Evolutionary conservation across 2,329 filamentous ascomycete genomes (phyloP).

Genomic region (Penicillium frequentans): DNA sequence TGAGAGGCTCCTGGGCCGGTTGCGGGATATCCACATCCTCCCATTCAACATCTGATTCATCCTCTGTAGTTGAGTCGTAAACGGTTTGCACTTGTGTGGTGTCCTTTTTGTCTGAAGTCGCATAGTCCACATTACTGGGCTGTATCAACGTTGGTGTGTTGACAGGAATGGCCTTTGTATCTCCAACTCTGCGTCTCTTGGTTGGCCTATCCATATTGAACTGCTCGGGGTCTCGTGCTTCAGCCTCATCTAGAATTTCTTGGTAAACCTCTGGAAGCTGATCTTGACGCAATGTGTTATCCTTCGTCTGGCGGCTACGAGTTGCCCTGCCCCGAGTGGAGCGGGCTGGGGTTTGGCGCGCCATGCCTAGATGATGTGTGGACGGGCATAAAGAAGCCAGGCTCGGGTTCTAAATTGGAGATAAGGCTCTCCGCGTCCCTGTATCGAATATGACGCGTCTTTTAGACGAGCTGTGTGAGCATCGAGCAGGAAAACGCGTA

Average conservation of each 20-base stretch:
- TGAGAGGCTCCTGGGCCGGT: slow-evolving; percentile 24
- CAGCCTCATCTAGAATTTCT: slow-evolving; percentile 44
- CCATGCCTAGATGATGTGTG: slow-evolving; percentile 14
- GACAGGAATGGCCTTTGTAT: slow-evolving; percentile 18
- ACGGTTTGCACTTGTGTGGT: slow-evolving; percentile 29
- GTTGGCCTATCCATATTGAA: slow-evolving; percentile 28
- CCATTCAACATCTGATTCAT: slow-evolving; percentile 64
- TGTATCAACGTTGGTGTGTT: neutral
- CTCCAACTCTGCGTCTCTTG: slow-evolving; percentile 41
- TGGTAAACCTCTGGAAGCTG: slow-evolving; percentile 39
- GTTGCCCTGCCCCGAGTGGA: slow-evolving; percentile 14
- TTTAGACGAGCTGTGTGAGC: neutral
- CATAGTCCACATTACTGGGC: neutral
- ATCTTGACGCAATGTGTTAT: slow-evolving; percentile 21
- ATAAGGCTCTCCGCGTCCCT: slow-evolving; percentile 1
- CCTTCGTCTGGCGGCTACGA: slow-evolving; percentile 9
- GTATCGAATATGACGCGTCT: neutral
- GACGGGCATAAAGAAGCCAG: slow-evolving; percentile 11
- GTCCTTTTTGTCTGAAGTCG: neutral
- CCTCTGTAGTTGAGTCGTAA: slow-evolving; percentile 48
- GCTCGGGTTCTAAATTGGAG: neutral
- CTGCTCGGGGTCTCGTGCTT: slow-evolving; percentile 30
- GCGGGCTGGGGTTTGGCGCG: slow-evolving; percentile 19
- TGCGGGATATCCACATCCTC: slow-evolving; percentile 57
- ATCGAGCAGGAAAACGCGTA: neutral